Evolutionary conservation across 78 protist genomes (phyloP), one percentile per base, ranked within the genome.

Genomic region (Dictyostelium purpureum): DNA sequence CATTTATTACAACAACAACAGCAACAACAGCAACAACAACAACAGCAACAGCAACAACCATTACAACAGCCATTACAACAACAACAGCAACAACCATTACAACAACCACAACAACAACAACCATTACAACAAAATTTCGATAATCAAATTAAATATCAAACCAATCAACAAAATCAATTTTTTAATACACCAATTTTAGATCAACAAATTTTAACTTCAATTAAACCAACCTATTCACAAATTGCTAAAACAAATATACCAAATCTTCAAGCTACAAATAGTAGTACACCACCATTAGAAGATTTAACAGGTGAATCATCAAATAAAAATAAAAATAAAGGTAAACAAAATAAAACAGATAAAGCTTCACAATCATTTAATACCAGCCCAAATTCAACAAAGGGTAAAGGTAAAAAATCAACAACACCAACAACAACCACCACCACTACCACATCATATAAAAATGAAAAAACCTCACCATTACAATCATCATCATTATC

Each of bases 31-130:
- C 19, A 28, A 26, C 87, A 54, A 28, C 87, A 59, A n/a, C 54
- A 33, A 40, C 75, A 37, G 9, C 57, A 38, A 43, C 87, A 78
- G 19, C 87, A 59, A 28, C 87, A 78, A 45, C 74, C 38, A 59
- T 42, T 21, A 43, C 74, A 37, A 40, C 74, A 35, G 59, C 73
- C 33, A n/a, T 63, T 40, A 28, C 47, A 59, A 61, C 87, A 78
- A 78, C 51, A 24, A 54, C 76, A 78, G 24, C 73, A 61, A 35
- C 56, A 51, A 51, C 24, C 18, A 28, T 75, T 33, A 31, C 47
- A 45, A 75, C 63, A 51, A 35, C 38, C 18, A 9, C 57, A 75
- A 33, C 57, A 33, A 21, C 63, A 31, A 71, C 56, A 47, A 49
- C 33, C 11, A 73, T 38, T 47, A 33, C 57, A 33, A 37, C 42